Base-by-base conservation (phyloP, 176 grass and related monocot species). In the Oryza longistaminata region DNA sequence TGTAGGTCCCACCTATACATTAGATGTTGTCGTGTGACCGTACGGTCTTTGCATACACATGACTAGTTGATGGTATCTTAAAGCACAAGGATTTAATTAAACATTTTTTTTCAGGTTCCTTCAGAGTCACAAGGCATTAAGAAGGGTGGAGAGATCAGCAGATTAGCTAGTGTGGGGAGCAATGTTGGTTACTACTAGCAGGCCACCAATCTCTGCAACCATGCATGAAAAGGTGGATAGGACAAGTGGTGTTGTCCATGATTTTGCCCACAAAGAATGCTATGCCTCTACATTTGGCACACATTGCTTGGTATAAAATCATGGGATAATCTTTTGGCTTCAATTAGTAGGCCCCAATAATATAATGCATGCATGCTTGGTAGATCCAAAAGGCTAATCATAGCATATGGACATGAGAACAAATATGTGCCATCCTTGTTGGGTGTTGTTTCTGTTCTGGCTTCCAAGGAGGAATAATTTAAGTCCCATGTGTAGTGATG, bases 391-490 rank as follows among this genome's bases (percentile, higher is more conserved):
- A 84, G 81, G 64, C 89, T 83, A 46, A 21, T 16, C 6, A 33
- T 76, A 55, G 66, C 72, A 52, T 55, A 48, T 52, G 19, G 70
- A 76, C 65, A 45, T 44, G 50, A 53, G 70, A 87, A 81, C 76
- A 87, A 76, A 76, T 84, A 2, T 16, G 33, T 58, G 75, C 76
- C 81, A 76, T 79, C 80, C 71, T 76, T 84, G 64, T 84, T 81
- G 71, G 50, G 66, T 58, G 44, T 31, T 76, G 81, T 52, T 62
- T 77, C 55, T 61, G 75, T 31, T 80, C 50, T 68, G 35, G 70
- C 85, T 87, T 80, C 64, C 48, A 75, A 50, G 80, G 69, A 80
- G 75, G 74, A 90, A 83, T 79, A 52, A 68, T 83, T 83, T 83
- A 80, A 75, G 84, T 75, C 70, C 40, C 42, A 15, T 80, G 37